A percentile compares a stretch with the other conserved stretches of the same genome.
phyloP scores from a whole-genome alignment of 441 rosid genomes.

The Monsonia emarginata region DNA sequence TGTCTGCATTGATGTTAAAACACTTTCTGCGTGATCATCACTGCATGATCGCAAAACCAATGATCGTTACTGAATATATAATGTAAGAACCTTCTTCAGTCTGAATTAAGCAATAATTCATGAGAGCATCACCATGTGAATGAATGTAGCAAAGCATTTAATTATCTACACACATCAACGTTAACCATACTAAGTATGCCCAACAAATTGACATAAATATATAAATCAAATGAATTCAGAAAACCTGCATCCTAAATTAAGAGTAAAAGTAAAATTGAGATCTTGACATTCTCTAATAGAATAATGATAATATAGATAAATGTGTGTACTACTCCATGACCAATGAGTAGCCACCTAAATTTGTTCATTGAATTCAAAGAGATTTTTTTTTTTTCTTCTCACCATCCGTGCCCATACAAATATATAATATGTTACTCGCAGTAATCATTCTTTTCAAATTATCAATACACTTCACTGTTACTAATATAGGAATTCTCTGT shows the following conservation, averaged over 20 bases:
- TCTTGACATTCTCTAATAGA: background rate
- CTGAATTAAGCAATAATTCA: conserved; percentile 11
- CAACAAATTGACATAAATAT: background rate
- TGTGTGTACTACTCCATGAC: background rate
- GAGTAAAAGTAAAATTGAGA: background rate
- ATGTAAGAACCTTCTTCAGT: conserved; percentile 10
- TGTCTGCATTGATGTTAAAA: conserved; percentile 82
- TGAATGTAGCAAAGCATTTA: background rate
- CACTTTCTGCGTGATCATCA: conserved; percentile 88
- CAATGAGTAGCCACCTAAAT: background rate
- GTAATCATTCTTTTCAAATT: background rate
- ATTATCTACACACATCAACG: background rate
- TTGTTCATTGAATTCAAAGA: background rate
- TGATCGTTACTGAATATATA: background rate
- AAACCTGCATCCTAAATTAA: background rate
- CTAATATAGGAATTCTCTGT: background rate
- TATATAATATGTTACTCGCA: background rate
- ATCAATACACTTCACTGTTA: background rate
- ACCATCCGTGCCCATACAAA: background rate
- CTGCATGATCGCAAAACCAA: conserved; percentile 38
- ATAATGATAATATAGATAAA: background rate
- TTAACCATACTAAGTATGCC: conserved; percentile 1
- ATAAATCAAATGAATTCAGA: background rate
- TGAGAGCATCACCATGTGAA: background rate
- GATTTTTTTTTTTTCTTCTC: background rate